Evolutionary conservation across 1,139 yeast species (phyloP), one percentile per base, ranked within the genome.

Genomic region (Candida dubliniensis): DNA sequence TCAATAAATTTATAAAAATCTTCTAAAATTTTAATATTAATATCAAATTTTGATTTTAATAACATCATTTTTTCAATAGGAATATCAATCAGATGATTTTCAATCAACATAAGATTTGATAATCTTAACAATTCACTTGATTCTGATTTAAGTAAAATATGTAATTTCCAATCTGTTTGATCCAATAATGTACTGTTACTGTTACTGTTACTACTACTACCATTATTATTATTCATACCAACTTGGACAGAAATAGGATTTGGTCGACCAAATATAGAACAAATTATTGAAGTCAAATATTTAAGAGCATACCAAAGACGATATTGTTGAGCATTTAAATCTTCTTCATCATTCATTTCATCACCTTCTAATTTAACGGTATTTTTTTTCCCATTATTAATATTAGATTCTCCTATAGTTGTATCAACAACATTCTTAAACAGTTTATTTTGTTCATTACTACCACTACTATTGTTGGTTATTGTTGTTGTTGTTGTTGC

Each of bases 241-340:
- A 77, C 72, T 48, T 77, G 74, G 44, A 77, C 70, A 10, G 79
- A 73, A 6, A 78, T 77, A 1, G 83, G 83, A 49, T 77, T 77
- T 9, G 83, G 82, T 49, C 83, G 62, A 3, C 82, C 82, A 32
- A 78, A 60, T 5, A 77, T 73, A 0, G 81, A 74, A 54, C 82
- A 77, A 10, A 77, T 58, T 34, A 76, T 76, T 1, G 80, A 77
- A 10, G 75, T 64, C 25, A 76, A 58, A 45, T 71, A 67, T 47
- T 77, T 72, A 45, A 77, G 64, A 1, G 78, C 76, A 48, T 74
- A 74, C 79, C 81, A 77, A 3, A 76, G 67, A 40, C 76, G 70
- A 31, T 74, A 68, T 44, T 75, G 63, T 8, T 53, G 52, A 11
- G 68, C 53, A 47, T 70, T 74, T 25, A 58, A 58, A 24, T 59